Evolutionary conservation across 176 grass and related monocot genomes (phyloP), one percentile per base, ranked within the genome.

Genomic region (Chloris gayana): DNA sequence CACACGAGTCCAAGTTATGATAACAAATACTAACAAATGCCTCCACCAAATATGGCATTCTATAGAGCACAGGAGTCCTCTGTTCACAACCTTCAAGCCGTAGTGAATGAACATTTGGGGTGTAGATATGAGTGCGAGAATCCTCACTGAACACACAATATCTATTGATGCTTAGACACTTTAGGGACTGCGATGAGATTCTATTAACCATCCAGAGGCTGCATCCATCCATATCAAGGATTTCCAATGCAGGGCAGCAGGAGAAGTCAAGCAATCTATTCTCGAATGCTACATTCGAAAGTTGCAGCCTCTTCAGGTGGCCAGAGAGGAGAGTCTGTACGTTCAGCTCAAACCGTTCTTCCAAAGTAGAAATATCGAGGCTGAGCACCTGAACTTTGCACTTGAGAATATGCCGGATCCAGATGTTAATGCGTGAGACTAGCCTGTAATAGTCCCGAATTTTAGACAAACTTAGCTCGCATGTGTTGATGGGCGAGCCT

Each of bases 241-340:
- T 2, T 32, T 78, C 60, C 75, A 65, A 64, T 13, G 17, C 10
- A 10, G 78, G 78, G 29, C 44, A 46, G 44, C 44, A 46, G 10
- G 44, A 46, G 10, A 46, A 46, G 44, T 70, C n/a, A 5, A 3
- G 70, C 69, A 41, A 18, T 17, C 10, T 69, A 24, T 58, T 32
- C 1, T 58, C 42, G 19, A 70, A 44, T 25, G 17, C 15, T 14
- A 54, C 25, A 41, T 24, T 24, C 7, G 5, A 35, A 35, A 80
- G 78, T 37, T 70, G n/a, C 24, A 80, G 51, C 37, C 11, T 80
- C 24, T 2, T 69, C 65, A 80, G 8, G 38, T 59, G 24, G 47
- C 11, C 15, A 19, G 78, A 80, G 65, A 42, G 34, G 53, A 80
- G 47, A 57, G 77, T 49, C 64, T 57, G 64, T 32, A 27, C 54